Evolutionary conservation across 306 rosid species (phyloP).

Genomic region (Prunus dulcis): DNA sequence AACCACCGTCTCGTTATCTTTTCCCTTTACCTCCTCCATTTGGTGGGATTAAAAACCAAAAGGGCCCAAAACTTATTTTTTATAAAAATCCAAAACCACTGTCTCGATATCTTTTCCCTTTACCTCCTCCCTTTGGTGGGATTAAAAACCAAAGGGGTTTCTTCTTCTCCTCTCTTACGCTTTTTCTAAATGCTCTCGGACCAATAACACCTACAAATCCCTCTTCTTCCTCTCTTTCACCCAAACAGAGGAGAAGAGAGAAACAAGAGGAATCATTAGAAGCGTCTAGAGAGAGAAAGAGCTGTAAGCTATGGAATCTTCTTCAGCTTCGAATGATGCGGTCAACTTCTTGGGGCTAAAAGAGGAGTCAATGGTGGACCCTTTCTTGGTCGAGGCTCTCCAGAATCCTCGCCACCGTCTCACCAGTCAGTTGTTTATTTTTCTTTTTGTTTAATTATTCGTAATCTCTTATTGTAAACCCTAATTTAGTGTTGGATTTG

Average conservation of each 20-base stretch:
- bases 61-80: background rate
- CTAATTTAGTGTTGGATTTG: background rate
- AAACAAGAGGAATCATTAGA: constrained; percentile 18
- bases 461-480: background rate
- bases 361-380: constrained; percentile 79
- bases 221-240: constrained; percentile 28
- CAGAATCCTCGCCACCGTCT: constrained; percentile 93
- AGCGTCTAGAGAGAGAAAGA: constrained; percentile 13
- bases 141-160: constrained; percentile 17
- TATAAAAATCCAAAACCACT: background rate
- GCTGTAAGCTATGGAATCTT: constrained; percentile 48
- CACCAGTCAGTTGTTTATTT: constrained; percentile 46
- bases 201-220: constrained; percentile 21
- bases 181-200: constrained; percentile 23
- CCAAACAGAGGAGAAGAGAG: constrained; percentile 19
- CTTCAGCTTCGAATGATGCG: constrained; percentile 37
- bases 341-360: constrained; percentile 25
- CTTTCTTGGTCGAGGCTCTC: constrained; percentile 88
- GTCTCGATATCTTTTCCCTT: background rate
- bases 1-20: background rate
- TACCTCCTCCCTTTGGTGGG: constrained; percentile 1
- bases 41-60: constrained; percentile 16
- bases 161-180: background rate
- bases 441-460: background rate
- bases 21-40: background rate